These are phyloP conservation scores for Omphalea diandra DNA, from an alignment of 441 rosid species.

Conservation along the genomic window DNA sequence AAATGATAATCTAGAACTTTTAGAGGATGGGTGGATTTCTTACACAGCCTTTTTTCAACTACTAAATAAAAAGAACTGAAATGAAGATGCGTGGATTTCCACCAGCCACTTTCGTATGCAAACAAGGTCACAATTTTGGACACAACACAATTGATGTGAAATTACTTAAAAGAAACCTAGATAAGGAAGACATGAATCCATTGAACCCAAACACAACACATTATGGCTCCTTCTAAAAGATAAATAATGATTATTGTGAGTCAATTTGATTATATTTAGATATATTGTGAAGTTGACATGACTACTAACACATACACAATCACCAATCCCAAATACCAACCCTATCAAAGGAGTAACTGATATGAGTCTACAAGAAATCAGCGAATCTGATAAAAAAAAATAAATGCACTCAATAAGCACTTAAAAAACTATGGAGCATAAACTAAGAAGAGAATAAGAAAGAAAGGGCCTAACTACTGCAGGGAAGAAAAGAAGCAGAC, in stretches of 20 bases:
- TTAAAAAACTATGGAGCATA: not conserved
- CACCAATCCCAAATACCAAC: not conserved
- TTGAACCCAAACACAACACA: not conserved
- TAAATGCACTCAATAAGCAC: not conserved
- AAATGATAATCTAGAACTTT: not conserved
- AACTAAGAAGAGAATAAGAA: not conserved
- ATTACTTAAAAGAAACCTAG: not conserved
- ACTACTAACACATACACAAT: not conserved
- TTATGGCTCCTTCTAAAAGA: not conserved
- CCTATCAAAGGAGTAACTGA: not conserved
- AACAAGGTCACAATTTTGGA: not conserved
- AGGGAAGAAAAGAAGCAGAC: not conserved
- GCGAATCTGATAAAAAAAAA: not conserved
- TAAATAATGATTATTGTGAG: not conserved
- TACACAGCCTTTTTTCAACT: not conserved
- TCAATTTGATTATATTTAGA: not conserved
- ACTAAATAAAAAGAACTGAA: not conserved
- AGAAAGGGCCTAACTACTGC: not conserved
- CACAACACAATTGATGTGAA: no score
- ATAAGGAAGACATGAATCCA: not conserved
- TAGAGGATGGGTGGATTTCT: not conserved
- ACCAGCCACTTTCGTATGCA: not conserved
- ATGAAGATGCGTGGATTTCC: not conserved
- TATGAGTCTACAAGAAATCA: not conserved
- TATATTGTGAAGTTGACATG: not conserved